Evolutionary conservation across 78 protist genomes (phyloP).

Genomic region (Goniomonas avonlea): DNA sequence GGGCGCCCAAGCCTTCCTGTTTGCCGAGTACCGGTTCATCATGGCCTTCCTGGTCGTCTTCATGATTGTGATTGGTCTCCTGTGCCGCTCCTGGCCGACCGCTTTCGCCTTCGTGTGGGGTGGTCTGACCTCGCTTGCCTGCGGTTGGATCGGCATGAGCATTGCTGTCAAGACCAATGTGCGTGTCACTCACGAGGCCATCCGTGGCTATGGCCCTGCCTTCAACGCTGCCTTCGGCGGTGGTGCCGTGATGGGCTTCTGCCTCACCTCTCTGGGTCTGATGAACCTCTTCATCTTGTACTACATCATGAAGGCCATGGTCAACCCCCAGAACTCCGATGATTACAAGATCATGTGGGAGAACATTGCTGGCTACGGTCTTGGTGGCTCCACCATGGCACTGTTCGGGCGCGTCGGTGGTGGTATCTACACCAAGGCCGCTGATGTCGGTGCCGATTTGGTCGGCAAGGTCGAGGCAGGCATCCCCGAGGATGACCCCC

Average conservation of each 20-base stretch:
- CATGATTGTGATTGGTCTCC: conserved; percentile 15
- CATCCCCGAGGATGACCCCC: conserved; percentile 57
- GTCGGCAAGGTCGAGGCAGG: conserved; percentile 48
- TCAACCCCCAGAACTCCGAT: too few species aligned
- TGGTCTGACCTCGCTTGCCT: conserved; percentile 42
- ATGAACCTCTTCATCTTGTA: conserved; percentile 12
- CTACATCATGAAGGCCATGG: too few species aligned
- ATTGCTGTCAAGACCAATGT: conserved; percentile 52
- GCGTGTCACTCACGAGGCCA: conserved; percentile 12
- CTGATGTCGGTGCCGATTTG: conserved; percentile 67
- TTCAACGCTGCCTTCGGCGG: conserved; percentile 52
- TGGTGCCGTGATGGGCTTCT: conserved; percentile 61
- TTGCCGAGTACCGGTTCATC: conserved; percentile 36
- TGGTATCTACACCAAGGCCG: conserved; percentile 39
- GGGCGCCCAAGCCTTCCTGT: conserved; percentile 46
- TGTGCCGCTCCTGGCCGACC: too few species aligned
- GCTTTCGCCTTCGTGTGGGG: conserved; percentile 46
- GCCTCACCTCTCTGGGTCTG: conserved; percentile 21
- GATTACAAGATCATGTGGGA: conserved; percentile 29
- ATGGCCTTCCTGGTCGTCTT: neutral
- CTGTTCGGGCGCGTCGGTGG: conserved; percentile 70
- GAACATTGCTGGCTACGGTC: conserved; percentile 61
- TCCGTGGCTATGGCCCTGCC: conserved; percentile 7
- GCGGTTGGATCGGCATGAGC: conserved; percentile 46
- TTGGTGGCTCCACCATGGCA: conserved; percentile 67